A percentile compares a stretch with the other conserved stretches of the same genome.
phyloP scores from a whole-genome alignment of 768 basidiomycete species.

The Serendipita sp. region DNA sequence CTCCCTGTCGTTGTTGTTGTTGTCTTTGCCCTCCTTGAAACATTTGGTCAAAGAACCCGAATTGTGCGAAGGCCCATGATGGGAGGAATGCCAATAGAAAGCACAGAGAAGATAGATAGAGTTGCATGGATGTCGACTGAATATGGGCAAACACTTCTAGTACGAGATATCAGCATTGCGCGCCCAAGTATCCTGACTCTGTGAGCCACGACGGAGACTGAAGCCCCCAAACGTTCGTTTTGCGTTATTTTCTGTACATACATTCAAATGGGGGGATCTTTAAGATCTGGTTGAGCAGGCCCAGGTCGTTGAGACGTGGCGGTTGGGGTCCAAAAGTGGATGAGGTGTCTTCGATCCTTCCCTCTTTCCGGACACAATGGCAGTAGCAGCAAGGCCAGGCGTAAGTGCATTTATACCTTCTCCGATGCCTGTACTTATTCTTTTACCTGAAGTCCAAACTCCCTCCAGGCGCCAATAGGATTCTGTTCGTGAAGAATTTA shows the following conservation, averaged over 20 bases:
- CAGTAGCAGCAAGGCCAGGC: not conserved
- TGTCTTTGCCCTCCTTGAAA: constrained; percentile 37
- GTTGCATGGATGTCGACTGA: not conserved
- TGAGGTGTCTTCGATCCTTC: not conserved
- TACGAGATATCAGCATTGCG: not conserved
- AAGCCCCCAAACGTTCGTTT: not conserved
- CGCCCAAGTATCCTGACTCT: not conserved
- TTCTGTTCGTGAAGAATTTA: constrained; percentile 85
- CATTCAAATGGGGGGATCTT: not conserved
- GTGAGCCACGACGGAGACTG: not conserved
- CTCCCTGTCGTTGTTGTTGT: constrained; percentile 43
- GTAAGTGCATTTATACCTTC: not conserved
- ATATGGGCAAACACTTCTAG: not conserved
- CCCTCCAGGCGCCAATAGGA: constrained; percentile 82
- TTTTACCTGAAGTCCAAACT: constrained; percentile 41
- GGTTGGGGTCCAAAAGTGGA: not conserved
- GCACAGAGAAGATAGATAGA: constrained; percentile 14
- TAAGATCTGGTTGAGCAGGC: not conserved
- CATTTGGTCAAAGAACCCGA: constrained; percentile 66
- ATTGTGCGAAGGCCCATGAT: constrained; percentile 41
- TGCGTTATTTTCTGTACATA: too few relatives aligned
- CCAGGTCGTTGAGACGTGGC: not conserved
- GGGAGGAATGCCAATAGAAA: constrained; percentile 21
- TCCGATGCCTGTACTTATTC: not conserved
- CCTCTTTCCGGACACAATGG: not conserved